A percentile compares a stretch with the other conserved stretches of the same genome.
Conservation (phyloP, 192 early-diverging fungal species). For the Coemansia sp. region DNA sequence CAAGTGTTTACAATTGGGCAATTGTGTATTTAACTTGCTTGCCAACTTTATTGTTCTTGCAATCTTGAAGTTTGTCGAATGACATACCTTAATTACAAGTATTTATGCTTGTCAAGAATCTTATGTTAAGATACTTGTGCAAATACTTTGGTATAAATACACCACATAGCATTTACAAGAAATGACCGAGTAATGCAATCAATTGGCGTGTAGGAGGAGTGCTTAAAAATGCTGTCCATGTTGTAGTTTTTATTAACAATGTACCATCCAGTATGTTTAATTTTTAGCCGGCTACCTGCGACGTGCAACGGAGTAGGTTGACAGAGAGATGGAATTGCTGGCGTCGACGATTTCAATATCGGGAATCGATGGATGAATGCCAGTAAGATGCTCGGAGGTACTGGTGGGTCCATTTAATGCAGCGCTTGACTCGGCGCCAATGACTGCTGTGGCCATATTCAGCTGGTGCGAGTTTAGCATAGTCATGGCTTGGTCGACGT, state of each 20-base stretch:
- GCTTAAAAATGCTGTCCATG: not conserved
- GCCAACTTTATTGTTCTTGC: not conserved
- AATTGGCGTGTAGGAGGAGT: not conserved
- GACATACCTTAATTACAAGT: not conserved
- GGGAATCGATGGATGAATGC: slow-evolving; percentile 23
- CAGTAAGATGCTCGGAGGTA: slow-evolving; percentile 8
- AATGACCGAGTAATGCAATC: not conserved
- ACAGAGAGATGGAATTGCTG: slow-evolving; percentile 10
- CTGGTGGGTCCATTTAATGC: not conserved
- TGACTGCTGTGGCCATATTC: not conserved
- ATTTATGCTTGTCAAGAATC: not conserved
- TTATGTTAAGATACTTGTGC: not conserved
- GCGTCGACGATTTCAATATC: slow-evolving; percentile 33
- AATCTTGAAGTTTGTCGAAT: not conserved
- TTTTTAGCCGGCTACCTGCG: slow-evolving; percentile 5
- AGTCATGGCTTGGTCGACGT: slow-evolving; percentile 2
- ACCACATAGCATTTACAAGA: not conserved
- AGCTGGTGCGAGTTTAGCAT: not conserved
- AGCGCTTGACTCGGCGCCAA: not conserved
- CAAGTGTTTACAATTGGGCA: slow-evolving; percentile 2
- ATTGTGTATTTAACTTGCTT: not conserved
- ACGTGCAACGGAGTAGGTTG: slow-evolving; percentile 9
- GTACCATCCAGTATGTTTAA: not conserved
- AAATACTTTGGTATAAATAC: not conserved
- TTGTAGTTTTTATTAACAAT: slow-evolving; percentile 1